Evolutionary conservation across 116 monocot genomes (phyloP).

Genomic region (Dioscorea cayenensis): DNA sequence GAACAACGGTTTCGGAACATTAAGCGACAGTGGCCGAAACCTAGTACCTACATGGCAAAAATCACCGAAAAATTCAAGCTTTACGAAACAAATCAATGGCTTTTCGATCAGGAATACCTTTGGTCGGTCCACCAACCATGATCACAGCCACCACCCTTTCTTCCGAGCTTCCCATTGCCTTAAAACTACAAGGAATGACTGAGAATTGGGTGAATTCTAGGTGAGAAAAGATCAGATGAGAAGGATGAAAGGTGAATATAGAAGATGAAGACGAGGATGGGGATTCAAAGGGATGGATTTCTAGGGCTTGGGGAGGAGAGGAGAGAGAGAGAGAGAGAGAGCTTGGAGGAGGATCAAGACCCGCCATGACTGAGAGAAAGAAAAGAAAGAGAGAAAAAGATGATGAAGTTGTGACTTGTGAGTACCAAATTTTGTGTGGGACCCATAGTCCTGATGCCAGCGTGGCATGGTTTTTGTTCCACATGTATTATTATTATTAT

Average conservation of each 20-base stretch:
- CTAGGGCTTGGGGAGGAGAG: not conserved
- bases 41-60: conserved; percentile 44
- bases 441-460: too few relatives aligned
- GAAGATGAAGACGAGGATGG: not conserved
- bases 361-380: not conserved
- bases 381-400: too few relatives aligned
- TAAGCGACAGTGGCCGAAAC: conserved; percentile 74
- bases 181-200: not conserved
- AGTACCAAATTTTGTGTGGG: too few relatives aligned
- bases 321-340: not conserved
- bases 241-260: not conserved
- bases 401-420: too few relatives aligned
- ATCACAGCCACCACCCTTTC: conserved; percentile 66
- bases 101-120: conserved; percentile 26
- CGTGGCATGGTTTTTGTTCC: too few relatives aligned
- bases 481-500: too few relatives aligned
- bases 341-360: not conserved
- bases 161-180: conserved; percentile 36
- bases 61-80: not conserved
- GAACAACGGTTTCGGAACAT: conserved; percentile 82
- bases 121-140: conserved; percentile 76
- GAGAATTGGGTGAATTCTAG: not conserved
- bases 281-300: not conserved
- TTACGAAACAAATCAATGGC: not conserved
- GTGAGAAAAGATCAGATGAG: not conserved